phyloP scores from a whole-genome alignment of 108 stramenopile genomes.

The Nitzschia sp. region DNA sequence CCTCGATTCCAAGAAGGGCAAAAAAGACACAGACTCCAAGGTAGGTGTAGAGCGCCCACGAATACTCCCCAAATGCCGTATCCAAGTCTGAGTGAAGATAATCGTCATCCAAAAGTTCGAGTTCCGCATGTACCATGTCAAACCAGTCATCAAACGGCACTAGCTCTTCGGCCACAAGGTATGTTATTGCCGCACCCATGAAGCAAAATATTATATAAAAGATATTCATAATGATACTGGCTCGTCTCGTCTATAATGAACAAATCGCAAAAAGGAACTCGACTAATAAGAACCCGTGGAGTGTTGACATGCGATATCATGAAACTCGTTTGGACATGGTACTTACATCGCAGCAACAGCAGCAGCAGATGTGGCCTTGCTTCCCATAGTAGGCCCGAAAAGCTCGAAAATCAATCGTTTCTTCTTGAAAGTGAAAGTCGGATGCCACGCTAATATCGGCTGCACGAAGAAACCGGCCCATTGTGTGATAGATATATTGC shows the following conservation, averaged over 20 bases:
- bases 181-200: not conserved
- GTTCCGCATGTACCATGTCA: not conserved
- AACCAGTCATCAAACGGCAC: slow-evolving; percentile 12
- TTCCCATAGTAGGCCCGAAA: slow-evolving; percentile 1
- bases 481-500: too few relatives aligned
- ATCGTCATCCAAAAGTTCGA: slow-evolving; percentile 10
- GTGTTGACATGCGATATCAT: too few relatives aligned
- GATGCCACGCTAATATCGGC: not conserved
- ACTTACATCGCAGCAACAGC: slow-evolving; percentile 27
- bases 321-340: too few relatives aligned
- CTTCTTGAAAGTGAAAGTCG: slow-evolving; percentile 7
- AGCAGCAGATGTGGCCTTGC: slow-evolving; percentile 22
- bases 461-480: too few relatives aligned
- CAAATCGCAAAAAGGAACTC: not conserved
- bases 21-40: slow-evolving; percentile 14
- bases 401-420: not conserved
- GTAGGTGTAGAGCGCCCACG: slow-evolving; percentile 5
- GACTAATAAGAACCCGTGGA: too few relatives aligned
- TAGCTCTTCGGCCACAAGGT: not conserved
- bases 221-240: slow-evolving; percentile 12
- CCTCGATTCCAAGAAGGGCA: slow-evolving; percentile 11
- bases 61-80: not conserved
- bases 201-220: slow-evolving; percentile 11
- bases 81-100: not conserved
- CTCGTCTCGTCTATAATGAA: slow-evolving; percentile 9